phyloP scores from a whole-genome alignment of 768 basidiomycete genomes.

The Hypholoma sublateritium region DNA sequence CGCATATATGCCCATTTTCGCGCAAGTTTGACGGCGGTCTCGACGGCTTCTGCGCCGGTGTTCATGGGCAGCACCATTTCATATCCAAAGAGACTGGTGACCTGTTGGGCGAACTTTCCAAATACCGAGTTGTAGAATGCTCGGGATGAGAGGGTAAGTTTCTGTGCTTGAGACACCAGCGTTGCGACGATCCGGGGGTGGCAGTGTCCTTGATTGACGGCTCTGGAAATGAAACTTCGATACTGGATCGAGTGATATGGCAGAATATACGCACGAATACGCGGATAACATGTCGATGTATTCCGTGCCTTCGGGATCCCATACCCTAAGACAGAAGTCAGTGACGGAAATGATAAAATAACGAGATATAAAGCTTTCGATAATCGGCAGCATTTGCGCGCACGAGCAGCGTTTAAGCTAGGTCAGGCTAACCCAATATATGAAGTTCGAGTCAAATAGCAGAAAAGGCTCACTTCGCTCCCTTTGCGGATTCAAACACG shows the following conservation, averaged over 20 bases:
- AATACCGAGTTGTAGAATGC: constrained; percentile 96
- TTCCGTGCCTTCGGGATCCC: constrained; percentile 93
- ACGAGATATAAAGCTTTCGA: constrained; percentile 6
- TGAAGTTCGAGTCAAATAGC: constrained; percentile 23
- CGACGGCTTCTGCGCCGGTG: constrained; percentile 97
- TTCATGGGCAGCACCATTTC: constrained; percentile 99
- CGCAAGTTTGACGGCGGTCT: constrained; percentile 94
- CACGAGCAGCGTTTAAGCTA: neutral
- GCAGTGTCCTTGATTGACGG: constrained; percentile 95
- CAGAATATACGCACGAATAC: constrained; percentile 70
- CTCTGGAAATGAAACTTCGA: constrained; percentile 40
- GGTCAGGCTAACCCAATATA: neutral
- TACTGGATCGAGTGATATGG: neutral
- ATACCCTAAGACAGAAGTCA: constrained; percentile 49
- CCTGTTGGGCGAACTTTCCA: constrained; percentile 83
- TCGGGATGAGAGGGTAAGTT: constrained; percentile 89
- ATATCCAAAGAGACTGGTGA: constrained; percentile 84
- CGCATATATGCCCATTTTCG: constrained; percentile 95
- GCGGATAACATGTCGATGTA: constrained; percentile 99
- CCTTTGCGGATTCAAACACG: constrained; percentile 88
- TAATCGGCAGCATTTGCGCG: no score
- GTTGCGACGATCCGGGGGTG: constrained; percentile 85
- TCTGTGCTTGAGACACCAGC: constrained; percentile 81
- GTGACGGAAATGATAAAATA: constrained; percentile 4
- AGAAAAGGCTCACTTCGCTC: constrained; percentile 76